These are phyloP conservation scores for Calcarisporium arbuscula DNA, from an alignment of 2,329 filamentous ascomycete species.

Conservation along the genomic window DNA sequence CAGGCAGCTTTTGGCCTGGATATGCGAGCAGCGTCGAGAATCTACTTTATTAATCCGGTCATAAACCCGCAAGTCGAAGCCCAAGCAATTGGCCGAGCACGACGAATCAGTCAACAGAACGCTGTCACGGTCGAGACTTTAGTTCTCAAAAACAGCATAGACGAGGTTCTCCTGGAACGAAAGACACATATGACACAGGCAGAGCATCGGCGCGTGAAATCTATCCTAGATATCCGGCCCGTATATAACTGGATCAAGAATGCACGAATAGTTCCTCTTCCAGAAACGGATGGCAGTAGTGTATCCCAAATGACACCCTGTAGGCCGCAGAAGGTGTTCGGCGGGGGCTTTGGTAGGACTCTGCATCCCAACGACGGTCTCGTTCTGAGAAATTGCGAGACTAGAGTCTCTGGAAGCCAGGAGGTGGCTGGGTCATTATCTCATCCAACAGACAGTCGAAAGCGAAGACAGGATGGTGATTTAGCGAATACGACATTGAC, in stretches of 20 bases:
- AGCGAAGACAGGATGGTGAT: too few species aligned
- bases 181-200: constrained; percentile 68
- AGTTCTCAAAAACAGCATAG: constrained; percentile 71
- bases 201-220: constrained; percentile 50
- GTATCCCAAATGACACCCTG: constrained; percentile 42
- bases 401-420: too few species aligned
- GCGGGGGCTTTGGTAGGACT: constrained; percentile 37
- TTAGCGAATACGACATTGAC: too few species aligned
- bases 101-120: constrained; percentile 76
- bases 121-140: constrained; percentile 81
- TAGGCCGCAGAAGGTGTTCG: constrained; percentile 44
- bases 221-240: constrained; percentile 49
- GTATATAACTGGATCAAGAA: constrained; percentile 57
- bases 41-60: constrained; percentile 86
- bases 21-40: constrained; percentile 72
- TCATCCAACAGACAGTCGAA: too few species aligned
- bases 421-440: too few species aligned
- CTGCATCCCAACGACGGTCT: constrained; percentile 42
- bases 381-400: constrained; percentile 23
- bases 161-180: constrained; percentile 74
- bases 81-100: constrained; percentile 85
- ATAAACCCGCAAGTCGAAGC: constrained; percentile 80
- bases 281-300: constrained; percentile 21
- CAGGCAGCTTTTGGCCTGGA: constrained; percentile 87
- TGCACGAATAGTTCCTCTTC: constrained; percentile 35